Evolutionary conservation across 129 eudicot species (phyloP), one percentile per base, ranked within the genome.

Genomic region (Lonicera japonica): DNA sequence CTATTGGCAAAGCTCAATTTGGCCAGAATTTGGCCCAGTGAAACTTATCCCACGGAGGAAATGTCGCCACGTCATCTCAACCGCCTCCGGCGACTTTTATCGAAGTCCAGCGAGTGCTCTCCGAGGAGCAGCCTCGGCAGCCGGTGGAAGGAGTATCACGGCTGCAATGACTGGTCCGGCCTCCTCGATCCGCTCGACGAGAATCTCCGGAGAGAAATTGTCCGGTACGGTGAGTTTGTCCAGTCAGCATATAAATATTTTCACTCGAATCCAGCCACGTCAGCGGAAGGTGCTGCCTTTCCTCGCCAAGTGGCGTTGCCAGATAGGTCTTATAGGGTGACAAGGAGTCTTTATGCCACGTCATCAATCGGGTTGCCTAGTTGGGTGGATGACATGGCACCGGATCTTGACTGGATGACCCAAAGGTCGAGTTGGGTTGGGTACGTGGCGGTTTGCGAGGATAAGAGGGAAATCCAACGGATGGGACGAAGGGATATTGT

Each of bases 401-500:
- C 96, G 0, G 91, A 89, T 59, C 90, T 91, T 22, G 84, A 87
- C 11, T 92, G 98, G 98, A 92, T 92, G 98, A 92, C 95, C 69
- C 96, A 92, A 16, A 61, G 96, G 54, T 77, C 96, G 0, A 87
- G 98, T 53, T 80, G 96, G 85, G 70, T 87, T 0, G 98, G 98
- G 24, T 92, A 82, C 36, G 98, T 92, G 58, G 98, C 98, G 3
- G 98, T 92, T 0, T 92, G 98, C 78, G 90, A 92, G 17, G 96
- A 92, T 60, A 73, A 40, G 0, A 68, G 75, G 25, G 98, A 92
- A 72, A 84, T 92, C 55, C 81, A 83, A 56, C 81, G 98, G 74
- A 92, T 92, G 96, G 98, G 98, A 60, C 69, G 98, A 36, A 78
- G 96, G 48, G 96, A 92, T 59, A 82, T 92, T 11, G 90, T 92